Conservation (phyloP, 306 rosid genomes). For the Rosa lucieae region DNA sequence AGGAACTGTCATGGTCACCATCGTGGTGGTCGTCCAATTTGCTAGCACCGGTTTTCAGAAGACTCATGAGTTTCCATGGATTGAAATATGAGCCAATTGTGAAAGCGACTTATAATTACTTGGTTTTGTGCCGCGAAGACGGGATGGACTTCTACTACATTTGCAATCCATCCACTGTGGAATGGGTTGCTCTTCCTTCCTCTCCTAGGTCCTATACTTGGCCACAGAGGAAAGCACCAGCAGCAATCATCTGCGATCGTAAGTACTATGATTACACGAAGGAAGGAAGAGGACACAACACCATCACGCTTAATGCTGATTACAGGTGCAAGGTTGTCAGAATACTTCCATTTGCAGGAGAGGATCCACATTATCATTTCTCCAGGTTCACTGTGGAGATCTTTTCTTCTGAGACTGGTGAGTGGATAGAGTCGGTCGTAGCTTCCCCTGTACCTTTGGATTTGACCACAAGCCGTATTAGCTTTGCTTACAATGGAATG, state of each 20-base stretch:
- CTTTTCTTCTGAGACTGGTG: background rate
- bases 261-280: background rate
- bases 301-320: background rate
- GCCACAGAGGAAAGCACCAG: background rate
- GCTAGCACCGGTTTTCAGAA: background rate
- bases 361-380: background rate
- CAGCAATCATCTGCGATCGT: background rate
- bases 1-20: background rate
- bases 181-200: background rate
- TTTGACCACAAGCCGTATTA: background rate
- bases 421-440: background rate
- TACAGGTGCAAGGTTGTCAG: background rate
- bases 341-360: background rate
- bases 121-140: background rate
- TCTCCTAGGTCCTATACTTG: background rate
- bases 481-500: constrained; percentile 1
- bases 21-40: background rate
- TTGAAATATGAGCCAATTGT: background rate
- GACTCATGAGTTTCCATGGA: background rate
- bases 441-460: background rate
- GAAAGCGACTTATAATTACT: background rate
- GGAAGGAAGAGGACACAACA: background rate
- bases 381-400: background rate
- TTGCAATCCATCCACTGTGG: background rate
- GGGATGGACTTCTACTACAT: background rate